These are phyloP conservation scores for Fallopia convolvulus DNA, from an alignment of 148 eudicot genomes.

Conservation along the genomic window DNA sequence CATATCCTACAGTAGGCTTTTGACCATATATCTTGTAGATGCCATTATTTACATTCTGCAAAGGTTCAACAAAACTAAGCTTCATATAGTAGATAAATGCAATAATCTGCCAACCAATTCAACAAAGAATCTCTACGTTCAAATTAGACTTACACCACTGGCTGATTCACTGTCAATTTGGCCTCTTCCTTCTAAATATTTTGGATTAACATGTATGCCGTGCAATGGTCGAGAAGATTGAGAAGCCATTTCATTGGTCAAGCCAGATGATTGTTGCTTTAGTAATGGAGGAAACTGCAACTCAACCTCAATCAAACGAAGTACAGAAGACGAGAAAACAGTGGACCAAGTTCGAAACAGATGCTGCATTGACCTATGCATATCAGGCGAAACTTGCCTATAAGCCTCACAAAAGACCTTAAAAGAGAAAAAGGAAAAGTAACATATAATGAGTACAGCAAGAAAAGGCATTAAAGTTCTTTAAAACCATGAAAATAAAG, in stretches of 20 bases:
- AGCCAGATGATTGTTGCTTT: constrained; percentile 49
- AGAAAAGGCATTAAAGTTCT: background rate
- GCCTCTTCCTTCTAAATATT: constrained; percentile 44
- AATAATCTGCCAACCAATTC: background rate
- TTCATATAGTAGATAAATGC: background rate
- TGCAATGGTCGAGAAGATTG: constrained; percentile 87
- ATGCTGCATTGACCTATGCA: constrained; percentile 74
- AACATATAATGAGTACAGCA: background rate
- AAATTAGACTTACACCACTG: background rate
- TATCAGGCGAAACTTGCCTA: constrained; percentile 52
- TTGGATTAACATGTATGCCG: constrained; percentile 97
- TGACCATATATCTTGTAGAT: constrained; percentile 24
- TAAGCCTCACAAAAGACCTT: constrained; percentile 88
- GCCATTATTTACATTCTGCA: constrained; percentile 36
- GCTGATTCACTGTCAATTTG: background rate
- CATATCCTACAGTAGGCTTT: constrained; percentile 36
- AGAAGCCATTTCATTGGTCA: constrained; percentile 38
- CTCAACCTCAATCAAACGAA: constrained; percentile 56
- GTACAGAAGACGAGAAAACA: constrained; percentile 71
- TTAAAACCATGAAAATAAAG: background rate
- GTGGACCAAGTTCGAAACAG: constrained; percentile 89
- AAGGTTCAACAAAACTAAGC: background rate
- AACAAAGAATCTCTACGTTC: background rate
- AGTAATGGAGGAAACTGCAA: constrained; percentile 52
- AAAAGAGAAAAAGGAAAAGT: background rate